Base-by-base conservation (phyloP, 139 green algal species). In the Tetradesmus obliquus region DNA sequence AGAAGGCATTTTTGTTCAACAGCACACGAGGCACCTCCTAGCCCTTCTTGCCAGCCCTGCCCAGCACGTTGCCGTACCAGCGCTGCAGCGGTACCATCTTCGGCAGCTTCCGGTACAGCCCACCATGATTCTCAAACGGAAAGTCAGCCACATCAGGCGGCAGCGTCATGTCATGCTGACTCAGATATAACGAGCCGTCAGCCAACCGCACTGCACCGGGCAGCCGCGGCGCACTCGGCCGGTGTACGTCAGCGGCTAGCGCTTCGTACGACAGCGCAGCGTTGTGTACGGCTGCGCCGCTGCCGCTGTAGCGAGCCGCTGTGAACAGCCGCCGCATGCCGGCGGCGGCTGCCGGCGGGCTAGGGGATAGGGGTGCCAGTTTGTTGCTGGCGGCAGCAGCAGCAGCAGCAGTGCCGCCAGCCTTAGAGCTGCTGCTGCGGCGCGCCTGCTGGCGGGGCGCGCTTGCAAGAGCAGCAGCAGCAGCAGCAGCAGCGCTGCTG, bases 21-120 rank as follows among this genome's bases (percentile, higher is more conserved):
- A 19, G 71, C 71, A 79, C 9, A 9, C 17, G 9, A 12, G 12
- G 20, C 71, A 22, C 22, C 20, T 55, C n/a, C 32, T 45, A 82
- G 54, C 24, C 76, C n/a, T 82, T 51, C 76, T 55, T 53, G 24
- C 76, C 15, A 17, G 22, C 24, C n/a, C 24, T 82, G 2, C 66
- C 66, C 17, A 76, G 66, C 1, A 76, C 66, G 66, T 76, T 76
- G 66, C 80, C 80, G 80, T 85, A 85, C 80, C 80, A 85, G 13
- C 15, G 51, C 80, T 58, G 45, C 80, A 85, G 51, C 5, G 15
- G 45, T 51, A 57, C 51, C 80, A 85, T 85, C 80, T 85, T 85
- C 5, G 80, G 80, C 12, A 24, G 80, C 80, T 58, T 57, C 51
- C 51, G 15, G 10, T 62, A 85, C 10, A 85, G 80, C 4, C 80